Conservation (phyloP, 2,329 filamentous ascomycete species). For the Botrytis galanthina region DNA sequence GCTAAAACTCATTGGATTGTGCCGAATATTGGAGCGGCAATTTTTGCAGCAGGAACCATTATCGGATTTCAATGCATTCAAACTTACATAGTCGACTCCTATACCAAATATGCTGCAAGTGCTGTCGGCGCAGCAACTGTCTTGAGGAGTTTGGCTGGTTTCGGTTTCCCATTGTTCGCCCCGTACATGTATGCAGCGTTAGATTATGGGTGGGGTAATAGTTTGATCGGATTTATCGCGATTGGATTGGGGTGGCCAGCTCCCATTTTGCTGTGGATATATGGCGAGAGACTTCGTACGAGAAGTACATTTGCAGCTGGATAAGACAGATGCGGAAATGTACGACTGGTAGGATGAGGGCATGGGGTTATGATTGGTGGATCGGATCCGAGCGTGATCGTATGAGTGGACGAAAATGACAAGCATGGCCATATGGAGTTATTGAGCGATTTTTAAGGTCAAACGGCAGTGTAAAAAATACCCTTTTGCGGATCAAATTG, state of each 20-base stretch:
- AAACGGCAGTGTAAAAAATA: neutral
- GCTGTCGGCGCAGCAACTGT: conserved; percentile 43
- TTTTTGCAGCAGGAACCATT: conserved; percentile 50
- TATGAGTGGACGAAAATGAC: neutral
- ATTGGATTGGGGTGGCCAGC: conserved; percentile 51
- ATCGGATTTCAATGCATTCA: conserved; percentile 39
- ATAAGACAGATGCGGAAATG: conserved; percentile 18
- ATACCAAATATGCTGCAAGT: conserved; percentile 39
- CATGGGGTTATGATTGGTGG: neutral
- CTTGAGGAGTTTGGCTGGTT: conserved; percentile 34
- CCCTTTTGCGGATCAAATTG: neutral
- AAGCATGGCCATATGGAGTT: conserved; percentile 4
- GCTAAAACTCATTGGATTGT: conserved; percentile 54
- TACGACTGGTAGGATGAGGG: neutral
- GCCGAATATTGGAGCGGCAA: conserved; percentile 53
- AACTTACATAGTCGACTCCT: conserved; percentile 56
- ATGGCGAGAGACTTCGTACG: conserved; percentile 41
- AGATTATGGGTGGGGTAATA: conserved; percentile 50
- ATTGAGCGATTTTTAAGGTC: neutral
- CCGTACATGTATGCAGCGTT: conserved; percentile 35
- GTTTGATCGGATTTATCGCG: conserved; percentile 48
- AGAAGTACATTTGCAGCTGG: conserved; percentile 44
- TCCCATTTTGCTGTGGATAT: conserved; percentile 46
- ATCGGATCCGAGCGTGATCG: neutral
- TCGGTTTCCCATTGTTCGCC: conserved; percentile 35